A percentile compares a stretch with the other conserved stretches of the same genome.
These are phyloP conservation scores for Chamaecyparis obtusa DNA, from an alignment of 75 land plant species.

Conservation along the genomic window DNA sequence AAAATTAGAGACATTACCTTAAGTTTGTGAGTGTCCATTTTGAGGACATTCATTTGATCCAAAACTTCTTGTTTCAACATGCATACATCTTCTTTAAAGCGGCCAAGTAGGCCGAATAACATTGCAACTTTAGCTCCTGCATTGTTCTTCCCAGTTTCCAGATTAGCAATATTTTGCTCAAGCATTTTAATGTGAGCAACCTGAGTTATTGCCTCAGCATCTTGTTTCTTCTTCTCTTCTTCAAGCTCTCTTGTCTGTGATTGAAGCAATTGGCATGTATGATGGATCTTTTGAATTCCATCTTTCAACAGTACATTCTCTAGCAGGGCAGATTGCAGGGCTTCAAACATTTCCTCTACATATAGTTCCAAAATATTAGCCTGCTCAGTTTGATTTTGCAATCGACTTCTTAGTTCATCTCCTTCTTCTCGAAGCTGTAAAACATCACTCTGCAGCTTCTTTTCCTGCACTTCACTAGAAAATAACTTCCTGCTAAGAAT, in stretches of 20 bases:
- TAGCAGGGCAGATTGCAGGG: background rate
- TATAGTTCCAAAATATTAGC: background rate
- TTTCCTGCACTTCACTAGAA: background rate
- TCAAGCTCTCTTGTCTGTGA: background rate
- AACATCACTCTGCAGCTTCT: background rate
- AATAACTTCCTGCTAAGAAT: background rate
- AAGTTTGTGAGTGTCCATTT: background rate
- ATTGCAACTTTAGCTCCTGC: background rate
- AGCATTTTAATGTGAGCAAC: background rate
- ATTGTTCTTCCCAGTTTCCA: background rate
- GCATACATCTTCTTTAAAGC: constrained; percentile 1
- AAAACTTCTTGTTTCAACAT: background rate
- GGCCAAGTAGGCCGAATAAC: background rate
- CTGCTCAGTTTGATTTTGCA: constrained; percentile 5
- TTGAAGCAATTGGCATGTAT: background rate
- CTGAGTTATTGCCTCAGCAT: background rate
- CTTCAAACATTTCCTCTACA: background rate
- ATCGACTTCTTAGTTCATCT: background rate
- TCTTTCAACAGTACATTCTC: background rate
- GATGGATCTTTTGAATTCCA: constrained; percentile 3
- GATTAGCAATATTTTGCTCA: background rate
- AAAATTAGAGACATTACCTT: background rate
- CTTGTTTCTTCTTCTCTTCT: background rate
- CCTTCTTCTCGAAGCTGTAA: background rate
- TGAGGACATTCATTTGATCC: constrained; percentile 3